Conservation (phyloP, 2,329 filamentous ascomycete genomes). For the Colletotrichum liriopes region DNA sequence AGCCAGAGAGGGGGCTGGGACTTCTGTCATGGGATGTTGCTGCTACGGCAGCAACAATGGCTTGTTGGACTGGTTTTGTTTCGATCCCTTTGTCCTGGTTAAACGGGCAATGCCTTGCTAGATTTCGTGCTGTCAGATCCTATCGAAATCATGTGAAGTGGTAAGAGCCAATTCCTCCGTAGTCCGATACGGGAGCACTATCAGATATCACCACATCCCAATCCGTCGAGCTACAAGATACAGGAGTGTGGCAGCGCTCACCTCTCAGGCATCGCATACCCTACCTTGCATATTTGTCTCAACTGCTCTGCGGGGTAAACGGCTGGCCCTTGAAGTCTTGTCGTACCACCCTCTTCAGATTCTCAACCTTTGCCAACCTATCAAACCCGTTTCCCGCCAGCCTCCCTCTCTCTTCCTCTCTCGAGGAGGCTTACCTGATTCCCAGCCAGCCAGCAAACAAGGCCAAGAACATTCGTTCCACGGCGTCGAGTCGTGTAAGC, state of each 20-base stretch:
- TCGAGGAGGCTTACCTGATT: conserved; percentile 20
- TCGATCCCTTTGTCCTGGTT: not conserved
- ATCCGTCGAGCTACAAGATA: conserved; percentile 18
- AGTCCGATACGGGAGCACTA: conserved; percentile 29
- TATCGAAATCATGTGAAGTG: conserved; percentile 18
- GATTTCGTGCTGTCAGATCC: conserved; percentile 17
- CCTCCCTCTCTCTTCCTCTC: conserved; percentile 17
- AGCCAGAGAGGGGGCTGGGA: not conserved
- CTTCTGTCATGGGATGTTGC: not conserved
- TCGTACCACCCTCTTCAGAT: conserved; percentile 33
- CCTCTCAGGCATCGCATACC: not conserved
- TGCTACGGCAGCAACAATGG: not conserved
- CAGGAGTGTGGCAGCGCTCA: conserved; percentile 17
- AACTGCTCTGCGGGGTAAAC: conserved; percentile 37
- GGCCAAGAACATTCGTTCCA: conserved; percentile 35
- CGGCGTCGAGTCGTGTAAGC: conserved; percentile 36
- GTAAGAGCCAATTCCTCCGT: conserved; percentile 18
- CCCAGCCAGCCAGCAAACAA: conserved; percentile 36
- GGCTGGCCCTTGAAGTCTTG: conserved; percentile 22
- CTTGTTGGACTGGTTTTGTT: not conserved
- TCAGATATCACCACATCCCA: conserved; percentile 31
- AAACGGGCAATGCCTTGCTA: conserved; percentile 4
- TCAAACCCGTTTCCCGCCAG: conserved; percentile 27
- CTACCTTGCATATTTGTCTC: conserved; percentile 30
- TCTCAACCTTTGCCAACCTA: conserved; percentile 8